Evolutionary conservation across 495 filamentous ascomycete species (phyloP).

Genomic region (Daldinia loculata): DNA sequence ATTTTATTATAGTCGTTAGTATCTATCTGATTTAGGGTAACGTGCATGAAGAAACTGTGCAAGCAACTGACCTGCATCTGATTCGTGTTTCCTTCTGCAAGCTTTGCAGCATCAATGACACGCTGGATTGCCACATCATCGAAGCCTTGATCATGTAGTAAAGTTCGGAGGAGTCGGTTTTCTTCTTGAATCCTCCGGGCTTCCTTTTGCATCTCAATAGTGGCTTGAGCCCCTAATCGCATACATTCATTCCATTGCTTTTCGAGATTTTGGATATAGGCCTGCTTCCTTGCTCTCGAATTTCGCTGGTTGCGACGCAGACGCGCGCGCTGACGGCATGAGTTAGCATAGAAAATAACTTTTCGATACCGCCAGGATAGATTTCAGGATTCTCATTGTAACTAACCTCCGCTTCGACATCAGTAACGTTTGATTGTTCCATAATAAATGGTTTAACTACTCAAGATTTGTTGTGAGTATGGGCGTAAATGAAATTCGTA

Average conservation of each 20-base stretch:
- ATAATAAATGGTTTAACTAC: background rate
- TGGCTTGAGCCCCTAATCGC: slow-evolving; percentile 1
- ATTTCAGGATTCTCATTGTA: background rate
- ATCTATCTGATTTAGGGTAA: background rate
- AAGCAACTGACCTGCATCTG: background rate
- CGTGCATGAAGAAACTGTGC: background rate
- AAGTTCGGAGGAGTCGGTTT: slow-evolving; percentile 1
- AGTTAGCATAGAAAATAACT: background rate
- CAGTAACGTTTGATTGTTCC: background rate
- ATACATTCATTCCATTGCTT: slow-evolving; percentile 11
- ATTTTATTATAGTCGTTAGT: background rate
- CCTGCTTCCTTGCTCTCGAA: slow-evolving; percentile 11
- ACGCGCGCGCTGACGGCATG: slow-evolving; percentile 1
- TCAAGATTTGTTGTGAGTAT: background rate
- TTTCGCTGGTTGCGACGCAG: slow-evolving; percentile 12
- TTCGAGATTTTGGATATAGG: slow-evolving; percentile 3
- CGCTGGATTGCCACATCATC: background rate
- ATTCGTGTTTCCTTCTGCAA: background rate
- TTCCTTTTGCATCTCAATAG: slow-evolving; percentile 10
- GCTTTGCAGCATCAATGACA: background rate
- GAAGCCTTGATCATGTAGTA: background rate
- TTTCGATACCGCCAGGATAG: background rate
- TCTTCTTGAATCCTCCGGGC: background rate
- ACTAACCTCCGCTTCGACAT: background rate
- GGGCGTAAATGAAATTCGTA: background rate